These are phyloP conservation scores for Drechslerella dactyloides DNA, from an alignment of 2,329 filamentous ascomycete genomes.

Conservation along the genomic window DNA sequence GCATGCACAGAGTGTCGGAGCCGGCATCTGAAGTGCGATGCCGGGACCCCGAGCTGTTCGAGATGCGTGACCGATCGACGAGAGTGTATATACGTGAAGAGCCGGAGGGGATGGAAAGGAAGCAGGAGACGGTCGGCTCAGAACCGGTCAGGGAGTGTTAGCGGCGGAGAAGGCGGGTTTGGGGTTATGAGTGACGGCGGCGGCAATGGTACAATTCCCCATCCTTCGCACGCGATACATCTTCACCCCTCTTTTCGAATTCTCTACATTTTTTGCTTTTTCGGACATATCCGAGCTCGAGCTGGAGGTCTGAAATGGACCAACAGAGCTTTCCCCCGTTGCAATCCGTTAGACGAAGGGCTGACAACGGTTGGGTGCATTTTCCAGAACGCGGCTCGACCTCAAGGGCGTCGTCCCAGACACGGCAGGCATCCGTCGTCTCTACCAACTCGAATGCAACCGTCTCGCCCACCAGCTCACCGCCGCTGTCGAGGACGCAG, in stretches of 20 bases:
- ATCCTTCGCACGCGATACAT: slow-evolving; percentile 17
- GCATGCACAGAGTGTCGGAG: slow-evolving; percentile 64
- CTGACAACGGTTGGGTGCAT: slow-evolving; percentile 11
- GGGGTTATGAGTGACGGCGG: slow-evolving; percentile 49
- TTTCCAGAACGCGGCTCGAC: slow-evolving; percentile 42
- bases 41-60: slow-evolving; percentile 61
- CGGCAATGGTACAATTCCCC: slow-evolving; percentile 49
- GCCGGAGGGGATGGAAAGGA: slow-evolving; percentile 62
- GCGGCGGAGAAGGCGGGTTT: slow-evolving; percentile 46
- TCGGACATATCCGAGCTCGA: slow-evolving; percentile 2
- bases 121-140: slow-evolving; percentile 55
- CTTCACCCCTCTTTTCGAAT: slow-evolving; percentile 22
- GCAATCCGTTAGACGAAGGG: not conserved
- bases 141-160: slow-evolving; percentile 35
- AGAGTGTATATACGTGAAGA: slow-evolving; percentile 63
- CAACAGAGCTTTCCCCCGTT: no score
- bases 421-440: slow-evolving; percentile 45
- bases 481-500: slow-evolving; percentile 29
- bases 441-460: slow-evolving; percentile 38
- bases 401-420: slow-evolving; percentile 44
- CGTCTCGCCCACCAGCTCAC: slow-evolving; percentile 42
- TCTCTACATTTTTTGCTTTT: slow-evolving; percentile 46
- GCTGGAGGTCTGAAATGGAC: slow-evolving; percentile 1
- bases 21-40: slow-evolving; percentile 65
- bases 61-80: slow-evolving; percentile 61